Evolutionary conservation across 805 yeast species (phyloP).

Genomic region (Yamadazyma takamatsuzukensis): DNA sequence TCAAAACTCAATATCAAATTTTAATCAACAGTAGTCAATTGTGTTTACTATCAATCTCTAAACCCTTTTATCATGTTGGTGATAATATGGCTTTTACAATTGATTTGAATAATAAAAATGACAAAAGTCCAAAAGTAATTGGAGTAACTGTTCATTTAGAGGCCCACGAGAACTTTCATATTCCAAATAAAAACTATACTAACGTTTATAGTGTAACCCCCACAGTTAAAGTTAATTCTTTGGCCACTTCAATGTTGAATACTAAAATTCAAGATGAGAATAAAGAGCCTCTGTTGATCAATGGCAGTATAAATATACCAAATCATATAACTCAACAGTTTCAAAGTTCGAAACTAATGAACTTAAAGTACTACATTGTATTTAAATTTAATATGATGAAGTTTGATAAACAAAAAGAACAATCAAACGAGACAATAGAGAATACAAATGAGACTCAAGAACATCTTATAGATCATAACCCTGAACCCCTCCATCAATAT

Average conservation of each 20-base stretch:
- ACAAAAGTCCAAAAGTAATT: constrained; percentile 20
- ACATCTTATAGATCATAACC: no score
- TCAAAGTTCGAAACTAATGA: constrained; percentile 33
- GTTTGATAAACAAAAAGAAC: constrained; percentile 13
- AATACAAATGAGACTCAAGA: no score
- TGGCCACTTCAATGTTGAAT: constrained; percentile 24
- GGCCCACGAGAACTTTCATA: constrained; percentile 37
- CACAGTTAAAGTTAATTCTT: constrained; percentile 27
- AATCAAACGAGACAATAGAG: neutral
- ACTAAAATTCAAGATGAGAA: constrained; percentile 5
- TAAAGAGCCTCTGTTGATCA: constrained; percentile 12
- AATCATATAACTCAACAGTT: constrained; percentile 30
- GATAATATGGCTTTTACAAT: constrained; percentile 34
- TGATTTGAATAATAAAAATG: constrained; percentile 18
- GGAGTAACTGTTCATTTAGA: constrained; percentile 35
- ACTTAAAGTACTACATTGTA: constrained; percentile 31
- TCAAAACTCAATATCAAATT: constrained; percentile 35
- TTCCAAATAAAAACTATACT: constrained; percentile 11
- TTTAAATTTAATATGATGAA: constrained; percentile 34
- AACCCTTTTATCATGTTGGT: constrained; percentile 35
- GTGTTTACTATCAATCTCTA: constrained; percentile 30
- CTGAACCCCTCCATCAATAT: no score
- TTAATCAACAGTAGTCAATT: constrained; percentile 28
- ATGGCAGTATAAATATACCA: constrained; percentile 30
- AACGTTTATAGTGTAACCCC: constrained; percentile 35